Base-by-base conservation (phyloP, 2,329 filamentous ascomycete species). In the Penicillium sp. region DNA sequence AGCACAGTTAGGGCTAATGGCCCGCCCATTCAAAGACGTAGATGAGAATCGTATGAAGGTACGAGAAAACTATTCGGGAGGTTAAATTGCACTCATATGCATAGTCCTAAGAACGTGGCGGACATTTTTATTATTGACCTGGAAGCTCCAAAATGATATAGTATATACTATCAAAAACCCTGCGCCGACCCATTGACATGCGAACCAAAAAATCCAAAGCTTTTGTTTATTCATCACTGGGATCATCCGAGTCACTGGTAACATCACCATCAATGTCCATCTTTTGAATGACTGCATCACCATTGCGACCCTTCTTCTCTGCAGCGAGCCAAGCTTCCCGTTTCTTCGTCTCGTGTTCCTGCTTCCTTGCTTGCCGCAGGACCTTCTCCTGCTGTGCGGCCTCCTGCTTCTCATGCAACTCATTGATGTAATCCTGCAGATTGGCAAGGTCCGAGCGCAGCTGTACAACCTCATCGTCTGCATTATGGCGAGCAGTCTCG, bases 251-350 rank as follows among this genome's bases (percentile, higher is more conserved):
- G 37, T 65, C 64, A 43, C 67, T 67, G n/a, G 64, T 65, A 48
- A 65, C 49, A 32, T 51, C 57, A 8, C 53, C 58, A 39, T 69
- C 67, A 29, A 61, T 53, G 41, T 71, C 69, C 64, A 72, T 68
- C 50, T 64, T 61, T 34, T 64, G 64, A 40, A 73, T 57, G n/a
- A 59, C 60, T 6, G 58, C 58, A 57, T 72, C 69, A 1, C 69
- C 69, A 55, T 71, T 72, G 49, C 61, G 61, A 24, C 71, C 71
- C 49, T 65, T 68, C 53, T 69, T 74, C 53, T 73, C 71, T 4
- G 69, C 71, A 21, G 69, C 65, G 54, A 74, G 70, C 66, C 71
- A 75, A 21, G 69, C 69, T 56, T 73, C 63, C 49, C 71, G 63
- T 46, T 64, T 66, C 48, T 66, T 65, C n/a, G 60, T 52, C 31